Base-by-base conservation (phyloP, 441 rosid species). In the Pelargonium cotyledonis region DNA sequence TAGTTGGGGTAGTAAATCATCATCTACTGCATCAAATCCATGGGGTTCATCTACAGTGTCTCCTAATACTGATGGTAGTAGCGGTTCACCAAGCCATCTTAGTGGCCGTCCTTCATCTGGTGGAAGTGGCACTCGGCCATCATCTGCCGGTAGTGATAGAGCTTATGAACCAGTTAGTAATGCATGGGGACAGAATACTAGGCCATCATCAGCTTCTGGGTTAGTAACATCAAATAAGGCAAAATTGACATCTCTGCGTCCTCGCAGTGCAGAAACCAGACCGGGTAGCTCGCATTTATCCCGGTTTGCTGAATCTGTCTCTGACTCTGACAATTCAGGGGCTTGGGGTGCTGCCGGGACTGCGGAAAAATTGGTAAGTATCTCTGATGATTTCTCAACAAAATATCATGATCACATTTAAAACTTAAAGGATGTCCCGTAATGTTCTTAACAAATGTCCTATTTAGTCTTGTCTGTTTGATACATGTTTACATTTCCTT, bases 141-240 rank as follows among this genome's bases (percentile, higher is more conserved):
- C 98, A 46, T 91, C 97, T 6, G 96, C 95, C 1, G 90, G 90
- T 70, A 88, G 99, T 71, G 98, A 92, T 68, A 89, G 81, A 77
- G 82, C 81, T 63, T 80, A 78, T 61, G 99, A 95, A 29, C 78
- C 90, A 66, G 69, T 78, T 70, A 68, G 82, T 64, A 79, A 66
- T 81, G 89, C 85, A 40, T 85, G 93, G 95, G 84, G 88, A 76
- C 77, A 96, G 31, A 86, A 80, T 84, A 89, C 97, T 68, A 84
- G 99, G 75, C 99, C 99, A 66, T 89, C 96, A 15, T 95, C 99
- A 58, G 95, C 99, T 70, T 95, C 99, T 68, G 98, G 96, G 46
- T 83, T 80, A 66, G 72, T 88, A 74, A 72, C 95, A 76, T 83
- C 96, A 69, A 92, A 74, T 81, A 97, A 91, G 79, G 69, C 88